Evolutionary conservation across 2,329 filamentous ascomycete genomes (phyloP), one percentile per base, ranked within the genome.

Genomic region (Cyclaneusma minus): DNA sequence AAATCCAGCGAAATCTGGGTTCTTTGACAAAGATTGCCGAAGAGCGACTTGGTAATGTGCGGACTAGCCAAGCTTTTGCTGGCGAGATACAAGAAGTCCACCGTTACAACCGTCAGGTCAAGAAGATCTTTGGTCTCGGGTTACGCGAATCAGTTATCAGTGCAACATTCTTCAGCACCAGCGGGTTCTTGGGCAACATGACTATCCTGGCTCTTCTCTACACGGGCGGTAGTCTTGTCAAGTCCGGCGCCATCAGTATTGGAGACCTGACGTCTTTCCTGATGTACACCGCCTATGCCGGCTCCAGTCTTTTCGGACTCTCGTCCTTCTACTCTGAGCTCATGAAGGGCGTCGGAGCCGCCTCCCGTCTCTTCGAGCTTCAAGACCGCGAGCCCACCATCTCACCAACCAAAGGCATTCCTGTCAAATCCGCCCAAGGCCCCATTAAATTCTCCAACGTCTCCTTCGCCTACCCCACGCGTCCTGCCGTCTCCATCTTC

Each of bases 281-380:
- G 57, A 95, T 98, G 87, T 98, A 95, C 52, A 92, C 85, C 3
- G 87, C 82, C 3, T 95, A 74, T 50, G 69, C 71, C 5, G 71
- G 71, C 3, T 89, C 81, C 25, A 92, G 82, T 52, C 68, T 98
- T 36, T 93, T 95, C 40, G 89, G 89, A 4, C 61, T 98, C 2
- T 93, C 84, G 4, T 83, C 81, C 30, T 98, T 98, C 55, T 98
- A 94, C 53, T 93, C 85, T 0, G 89, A 98, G 49, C 64, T 98
- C 34, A 98, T 98, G 89, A 98, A 98, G 52, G 91, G 91, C 21
- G 87, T 93, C 4, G 89, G 91, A 43, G 89, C 89, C 21, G 89
- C 89, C n/a, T 92, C 79, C 44, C 78, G 89, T 33, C 62, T 98
- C 2, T 98, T 98, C 44, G 89, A 98, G 47, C 66, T 98, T 5